Evolutionary conservation across 371 early-diverging fungal species (phyloP).

Genomic region (Entomophthora muscae): DNA sequence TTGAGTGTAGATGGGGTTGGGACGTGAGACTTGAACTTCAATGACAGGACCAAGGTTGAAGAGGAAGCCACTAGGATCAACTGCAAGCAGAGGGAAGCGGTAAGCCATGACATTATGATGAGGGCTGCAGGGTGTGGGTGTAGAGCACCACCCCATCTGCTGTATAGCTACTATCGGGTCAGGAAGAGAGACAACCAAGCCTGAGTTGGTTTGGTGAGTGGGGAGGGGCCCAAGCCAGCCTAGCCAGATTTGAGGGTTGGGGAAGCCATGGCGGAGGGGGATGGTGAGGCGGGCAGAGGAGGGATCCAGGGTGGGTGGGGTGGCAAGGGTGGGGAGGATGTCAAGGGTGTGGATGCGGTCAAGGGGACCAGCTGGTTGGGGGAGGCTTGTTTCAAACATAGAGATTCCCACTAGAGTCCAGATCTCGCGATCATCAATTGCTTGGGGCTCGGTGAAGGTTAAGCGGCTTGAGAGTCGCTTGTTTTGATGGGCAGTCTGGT

Average conservation of each 20-base stretch:
- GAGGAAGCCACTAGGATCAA: background rate
- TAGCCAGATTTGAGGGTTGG: background rate
- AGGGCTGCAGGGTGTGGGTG: background rate
- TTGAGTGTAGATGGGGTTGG: background rate
- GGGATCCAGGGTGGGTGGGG: background rate
- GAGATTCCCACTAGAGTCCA: background rate
- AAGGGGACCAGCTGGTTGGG: background rate
- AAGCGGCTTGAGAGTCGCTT: background rate
- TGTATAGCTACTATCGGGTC: background rate
- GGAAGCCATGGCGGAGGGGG: background rate
- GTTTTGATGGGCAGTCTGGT: background rate
- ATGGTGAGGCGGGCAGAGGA: background rate
- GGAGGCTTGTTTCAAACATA: background rate
- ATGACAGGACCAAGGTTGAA: background rate
- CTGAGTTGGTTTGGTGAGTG: background rate
- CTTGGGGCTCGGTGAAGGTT: background rate
- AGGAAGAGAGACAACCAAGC: background rate
- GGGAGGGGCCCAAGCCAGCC: background rate
- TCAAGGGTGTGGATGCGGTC: background rate
- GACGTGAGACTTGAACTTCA: background rate
- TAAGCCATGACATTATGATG: background rate
- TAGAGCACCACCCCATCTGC: background rate
- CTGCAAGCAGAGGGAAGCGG: background rate
- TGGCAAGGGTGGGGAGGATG: background rate
- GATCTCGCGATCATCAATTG: background rate